Conservation (phyloP, 2,329 filamentous ascomycete genomes). For the Keithomyces neogunnii region DNA sequence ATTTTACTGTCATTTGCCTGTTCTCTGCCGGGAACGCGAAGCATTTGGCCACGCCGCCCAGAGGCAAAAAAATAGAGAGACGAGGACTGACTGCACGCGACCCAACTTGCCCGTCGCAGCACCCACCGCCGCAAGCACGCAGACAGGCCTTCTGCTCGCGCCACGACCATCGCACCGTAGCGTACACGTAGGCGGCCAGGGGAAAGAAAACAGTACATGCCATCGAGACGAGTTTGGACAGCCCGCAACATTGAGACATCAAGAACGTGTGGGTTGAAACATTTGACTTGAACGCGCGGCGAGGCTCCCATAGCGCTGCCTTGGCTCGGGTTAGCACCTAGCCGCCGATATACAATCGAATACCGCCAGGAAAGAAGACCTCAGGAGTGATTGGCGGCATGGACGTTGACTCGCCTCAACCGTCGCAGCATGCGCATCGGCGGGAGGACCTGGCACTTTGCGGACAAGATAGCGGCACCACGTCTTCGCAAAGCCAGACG, state of each 20-base stretch:
- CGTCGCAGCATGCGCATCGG: constrained; percentile 1
- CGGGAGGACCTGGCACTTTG: not conserved
- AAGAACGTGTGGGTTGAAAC: not conserved
- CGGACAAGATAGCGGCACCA: constrained; percentile 5
- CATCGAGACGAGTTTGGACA: not conserved
- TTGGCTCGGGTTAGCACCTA: not conserved
- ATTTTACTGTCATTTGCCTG: not conserved
- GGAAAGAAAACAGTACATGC: not conserved
- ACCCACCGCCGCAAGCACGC: not conserved
- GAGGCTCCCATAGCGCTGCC: not conserved
- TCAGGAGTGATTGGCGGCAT: not conserved
- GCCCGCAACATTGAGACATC: not conserved
- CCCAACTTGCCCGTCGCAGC: not conserved
- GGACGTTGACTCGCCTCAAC: constrained; percentile 3
- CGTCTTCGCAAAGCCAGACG: constrained; percentile 9
- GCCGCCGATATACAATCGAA: not conserved
- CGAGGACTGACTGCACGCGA: not conserved
- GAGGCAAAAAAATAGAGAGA: not conserved
- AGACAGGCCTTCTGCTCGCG: not conserved
- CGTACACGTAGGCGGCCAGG: not conserved
- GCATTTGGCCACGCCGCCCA: not conserved
- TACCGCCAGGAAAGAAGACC: not conserved
- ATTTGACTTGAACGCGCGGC: not conserved
- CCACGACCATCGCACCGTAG: not conserved
- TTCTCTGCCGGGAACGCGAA: not conserved